Base-by-base conservation (phyloP, 306 rosid species). In the Cucurbita ficifolia region DNA sequence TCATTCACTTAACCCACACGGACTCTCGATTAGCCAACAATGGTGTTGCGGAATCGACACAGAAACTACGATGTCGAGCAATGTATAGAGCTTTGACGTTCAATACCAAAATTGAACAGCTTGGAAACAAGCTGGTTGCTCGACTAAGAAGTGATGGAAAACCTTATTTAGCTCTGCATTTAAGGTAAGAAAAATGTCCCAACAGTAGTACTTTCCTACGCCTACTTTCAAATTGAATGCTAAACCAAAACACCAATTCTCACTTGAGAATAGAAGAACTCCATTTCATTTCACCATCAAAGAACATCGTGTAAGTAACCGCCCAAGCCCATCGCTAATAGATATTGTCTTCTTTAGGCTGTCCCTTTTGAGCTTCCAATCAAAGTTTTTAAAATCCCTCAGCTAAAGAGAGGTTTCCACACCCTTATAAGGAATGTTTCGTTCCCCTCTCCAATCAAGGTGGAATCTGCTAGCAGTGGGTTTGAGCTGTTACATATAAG, bases 1-100 rank as follows among this genome's bases (percentile, higher is more conserved):
- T 88, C 65, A 8, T 95, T 2, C 80, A 80, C 36, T 89, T 95
- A 13, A 89, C 97, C 13, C 99, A 95, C 77, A 79, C 99, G 0
- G 99, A 95, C 83, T 91, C 99, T 17, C 88, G 99, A 21, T 92
- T 95, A 49, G 96, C 82, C 60, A 95, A 95, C 82, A 95, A 95
- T 77, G 94, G 90, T 76, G 84, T 95, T 9, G 92, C 97, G 22
- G 83, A 88, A 70, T 85, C 88, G 33, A 87, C 87, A 73, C 99
- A 95, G 69, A 95, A 78, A 84, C 87, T 95, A 1, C 80, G 99
- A 65, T 95, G 99, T 38, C 97, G 95, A 10, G 92, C 91, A 48
- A 95, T 91, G 82, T 95, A 91, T 10, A 82, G 85, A 79, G 97
- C 96, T 64, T 94, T 95, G 21, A 83, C 76, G 60, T 95, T 89